These are phyloP conservation scores for Lactarius trivialis DNA, from an alignment of 768 basidiomycete genomes.

Conservation along the genomic window DNA sequence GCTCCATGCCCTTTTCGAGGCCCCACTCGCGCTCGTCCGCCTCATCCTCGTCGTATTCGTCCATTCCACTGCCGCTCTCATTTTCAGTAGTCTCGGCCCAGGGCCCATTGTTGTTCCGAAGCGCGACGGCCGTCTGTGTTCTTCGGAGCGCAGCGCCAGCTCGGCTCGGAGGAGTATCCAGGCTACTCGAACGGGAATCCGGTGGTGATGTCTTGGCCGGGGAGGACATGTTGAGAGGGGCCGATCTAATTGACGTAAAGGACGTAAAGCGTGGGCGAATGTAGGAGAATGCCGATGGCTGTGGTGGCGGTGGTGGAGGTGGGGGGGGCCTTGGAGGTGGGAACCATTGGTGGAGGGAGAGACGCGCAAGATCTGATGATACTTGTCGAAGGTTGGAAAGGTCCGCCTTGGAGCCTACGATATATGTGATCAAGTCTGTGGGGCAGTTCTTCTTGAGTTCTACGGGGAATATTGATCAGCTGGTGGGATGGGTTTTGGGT, in stretches of 20 bases:
- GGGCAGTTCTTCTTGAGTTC: constrained; percentile 88
- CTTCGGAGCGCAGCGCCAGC: constrained; percentile 37
- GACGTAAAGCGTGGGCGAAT: constrained; percentile 76
- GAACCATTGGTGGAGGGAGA: constrained; percentile 82
- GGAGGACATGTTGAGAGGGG: constrained; percentile 42
- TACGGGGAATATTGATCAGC: constrained; percentile 30
- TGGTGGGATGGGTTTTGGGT: background rate
- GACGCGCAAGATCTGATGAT: constrained; percentile 74
- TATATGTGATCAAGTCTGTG: constrained; percentile 86
- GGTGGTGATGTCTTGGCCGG: constrained; percentile 43
- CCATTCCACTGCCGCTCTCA: constrained; percentile 40
- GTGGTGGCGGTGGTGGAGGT: constrained; percentile 55
- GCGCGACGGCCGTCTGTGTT: constrained; percentile 28
- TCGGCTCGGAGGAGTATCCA: constrained; percentile 46
- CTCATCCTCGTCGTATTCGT: constrained; percentile 43
- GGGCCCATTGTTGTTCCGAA: constrained; percentile 8
- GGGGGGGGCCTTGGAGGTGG: constrained; percentile 68
- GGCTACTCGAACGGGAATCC: constrained; percentile 52
- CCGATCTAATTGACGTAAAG: constrained; percentile 59
- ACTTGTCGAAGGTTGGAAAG: constrained; percentile 65
- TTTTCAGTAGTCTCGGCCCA: constrained; percentile 25
- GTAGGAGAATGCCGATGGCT: constrained; percentile 61
- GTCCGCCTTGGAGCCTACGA: constrained; percentile 92
- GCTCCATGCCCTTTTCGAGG: constrained; percentile 73
- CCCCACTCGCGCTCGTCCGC: constrained; percentile 64